Evolutionary conservation across 495 filamentous ascomycete species (phyloP).

Genomic region (Polyplosphaeria fusca): DNA sequence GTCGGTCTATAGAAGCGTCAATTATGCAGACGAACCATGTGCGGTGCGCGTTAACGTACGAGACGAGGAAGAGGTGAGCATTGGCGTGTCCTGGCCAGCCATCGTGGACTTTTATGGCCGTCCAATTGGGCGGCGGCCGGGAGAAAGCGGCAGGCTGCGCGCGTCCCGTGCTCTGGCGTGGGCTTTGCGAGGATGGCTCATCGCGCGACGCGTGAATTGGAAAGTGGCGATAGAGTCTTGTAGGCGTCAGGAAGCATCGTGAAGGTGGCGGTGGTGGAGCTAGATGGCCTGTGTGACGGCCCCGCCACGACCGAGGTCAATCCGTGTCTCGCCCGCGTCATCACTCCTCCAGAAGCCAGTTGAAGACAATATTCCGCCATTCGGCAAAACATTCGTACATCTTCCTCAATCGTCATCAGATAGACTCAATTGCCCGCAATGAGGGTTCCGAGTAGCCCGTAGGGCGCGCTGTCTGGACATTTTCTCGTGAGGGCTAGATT

Average conservation of each 20-base stretch:
- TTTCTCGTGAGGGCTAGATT: too few relatives aligned
- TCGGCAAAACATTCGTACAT: too few relatives aligned
- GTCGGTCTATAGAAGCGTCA: slow-evolving; percentile 54
- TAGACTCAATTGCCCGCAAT: too few relatives aligned
- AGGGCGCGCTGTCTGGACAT: too few relatives aligned
- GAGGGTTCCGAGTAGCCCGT: too few relatives aligned
- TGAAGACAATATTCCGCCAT: too few relatives aligned
- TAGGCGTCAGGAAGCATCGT: background rate
- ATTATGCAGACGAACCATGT: background rate
- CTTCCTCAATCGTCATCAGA: too few relatives aligned
- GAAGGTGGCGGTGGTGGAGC: background rate
- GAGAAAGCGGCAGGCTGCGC: background rate
- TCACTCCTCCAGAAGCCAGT: too few relatives aligned
- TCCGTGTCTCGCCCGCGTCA: too few relatives aligned
- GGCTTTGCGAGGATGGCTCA: background rate
- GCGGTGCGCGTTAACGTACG: slow-evolving; percentile 24
- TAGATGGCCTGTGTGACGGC: slow-evolving; percentile 5
- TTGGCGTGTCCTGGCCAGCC: slow-evolving; percentile 37
- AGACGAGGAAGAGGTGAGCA: slow-evolving; percentile 32
- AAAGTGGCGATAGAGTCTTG: background rate
- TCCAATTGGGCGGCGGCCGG: background rate
- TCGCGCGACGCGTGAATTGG: background rate
- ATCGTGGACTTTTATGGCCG: slow-evolving; percentile 6
- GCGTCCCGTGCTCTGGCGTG: slow-evolving; percentile 20
- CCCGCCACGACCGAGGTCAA: background rate